A percentile compares a stretch with the other conserved stretches of the same genome.
These are phyloP conservation scores for Kalanchoe fedtschenkoi DNA, from an alignment of 164 flowering plant genomes.

Conservation along the genomic window DNA sequence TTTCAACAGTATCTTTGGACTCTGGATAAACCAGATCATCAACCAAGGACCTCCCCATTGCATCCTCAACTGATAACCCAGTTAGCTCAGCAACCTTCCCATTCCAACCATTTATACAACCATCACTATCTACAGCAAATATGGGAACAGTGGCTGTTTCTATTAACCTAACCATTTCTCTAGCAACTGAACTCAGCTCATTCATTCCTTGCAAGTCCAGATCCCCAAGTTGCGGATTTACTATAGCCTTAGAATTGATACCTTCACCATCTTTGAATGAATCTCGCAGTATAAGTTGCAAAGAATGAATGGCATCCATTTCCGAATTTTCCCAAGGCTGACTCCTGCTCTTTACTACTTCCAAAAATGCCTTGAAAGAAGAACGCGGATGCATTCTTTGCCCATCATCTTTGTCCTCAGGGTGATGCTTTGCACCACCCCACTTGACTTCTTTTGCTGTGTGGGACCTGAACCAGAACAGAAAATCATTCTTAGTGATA, in stretches of 20 bases:
- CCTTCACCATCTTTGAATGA: slow-evolving; percentile 15
- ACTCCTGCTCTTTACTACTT: slow-evolving; percentile 20
- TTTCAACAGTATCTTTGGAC: slow-evolving; percentile 2
- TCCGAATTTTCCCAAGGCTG: slow-evolving; percentile 20
- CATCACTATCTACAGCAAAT: slow-evolving; percentile 8
- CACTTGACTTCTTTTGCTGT: slow-evolving; percentile 23
- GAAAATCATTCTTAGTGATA: slow-evolving; percentile 7
- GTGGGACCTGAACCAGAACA: slow-evolving; percentile 27
- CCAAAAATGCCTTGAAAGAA: slow-evolving; percentile 25
- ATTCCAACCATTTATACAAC: slow-evolving; percentile 11
- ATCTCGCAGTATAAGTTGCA: slow-evolving; percentile 20
- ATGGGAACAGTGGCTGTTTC: slow-evolving; percentile 10
- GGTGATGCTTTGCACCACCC: slow-evolving; percentile 29
- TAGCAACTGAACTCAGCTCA: slow-evolving; percentile 9
- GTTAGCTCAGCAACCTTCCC: slow-evolving; percentile 11
- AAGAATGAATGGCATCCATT: slow-evolving; percentile 23
- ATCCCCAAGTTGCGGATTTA: neutral
- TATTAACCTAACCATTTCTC: slow-evolving; percentile 10
- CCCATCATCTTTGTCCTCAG: slow-evolving; percentile 17
- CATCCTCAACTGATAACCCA: slow-evolving; percentile 7
- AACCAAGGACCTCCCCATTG: slow-evolving; percentile 9
- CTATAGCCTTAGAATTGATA: slow-evolving; percentile 1
- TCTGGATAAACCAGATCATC: slow-evolving; percentile 6
- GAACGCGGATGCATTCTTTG: slow-evolving; percentile 22
- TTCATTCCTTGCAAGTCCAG: slow-evolving; percentile 3